phyloP scores from a whole-genome alignment of 1,284 basidiomycete species.

The Pisolithus thermaeus region DNA sequence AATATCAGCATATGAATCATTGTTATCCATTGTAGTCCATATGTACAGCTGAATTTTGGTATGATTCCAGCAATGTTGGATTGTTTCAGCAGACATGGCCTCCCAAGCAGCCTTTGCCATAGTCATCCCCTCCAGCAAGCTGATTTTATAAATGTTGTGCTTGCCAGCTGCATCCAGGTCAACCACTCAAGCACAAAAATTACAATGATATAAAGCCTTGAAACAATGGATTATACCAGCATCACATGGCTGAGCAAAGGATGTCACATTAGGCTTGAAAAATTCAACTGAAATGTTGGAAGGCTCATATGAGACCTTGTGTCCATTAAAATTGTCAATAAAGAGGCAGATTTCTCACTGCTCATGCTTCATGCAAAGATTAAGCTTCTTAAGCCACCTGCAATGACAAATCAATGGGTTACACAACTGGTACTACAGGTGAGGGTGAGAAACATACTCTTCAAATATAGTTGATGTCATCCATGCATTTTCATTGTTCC shows the following conservation, averaged over 20 bases:
- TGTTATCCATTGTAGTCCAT: not conserved
- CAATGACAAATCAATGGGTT: not conserved
- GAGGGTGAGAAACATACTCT: conserved; percentile 12
- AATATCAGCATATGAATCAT: not conserved
- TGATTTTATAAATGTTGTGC: conserved; percentile 26
- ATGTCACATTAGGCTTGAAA: conserved; percentile 26
- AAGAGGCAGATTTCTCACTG: conserved; percentile 16
- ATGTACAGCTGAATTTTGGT: not conserved
- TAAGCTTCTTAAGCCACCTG: conserved; percentile 15
- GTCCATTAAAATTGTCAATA: conserved; percentile 22
- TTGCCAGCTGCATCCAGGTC: conserved; percentile 21
- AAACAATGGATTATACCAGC: conserved; percentile 28
- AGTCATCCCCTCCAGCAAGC: conserved; percentile 26
- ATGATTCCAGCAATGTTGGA: conserved; percentile 25
- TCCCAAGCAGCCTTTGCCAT: conserved; percentile 24
- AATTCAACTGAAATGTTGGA: conserved; percentile 20
- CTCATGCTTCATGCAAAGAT: conserved; percentile 12
- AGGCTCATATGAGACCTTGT: conserved; percentile 11
- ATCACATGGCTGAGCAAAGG: conserved; percentile 27
- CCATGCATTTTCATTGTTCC: conserved; percentile 23
- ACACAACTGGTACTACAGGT: not conserved
- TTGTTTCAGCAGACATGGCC: conserved; percentile 5
- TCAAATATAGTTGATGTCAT: conserved; percentile 21
- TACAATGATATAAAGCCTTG: conserved; percentile 27
- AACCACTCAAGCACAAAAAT: conserved; percentile 17